Evolutionary conservation across 495 filamentous ascomycete genomes (phyloP), one percentile per base, ranked within the genome.

Genomic region (Rusavskia elegans): DNA sequence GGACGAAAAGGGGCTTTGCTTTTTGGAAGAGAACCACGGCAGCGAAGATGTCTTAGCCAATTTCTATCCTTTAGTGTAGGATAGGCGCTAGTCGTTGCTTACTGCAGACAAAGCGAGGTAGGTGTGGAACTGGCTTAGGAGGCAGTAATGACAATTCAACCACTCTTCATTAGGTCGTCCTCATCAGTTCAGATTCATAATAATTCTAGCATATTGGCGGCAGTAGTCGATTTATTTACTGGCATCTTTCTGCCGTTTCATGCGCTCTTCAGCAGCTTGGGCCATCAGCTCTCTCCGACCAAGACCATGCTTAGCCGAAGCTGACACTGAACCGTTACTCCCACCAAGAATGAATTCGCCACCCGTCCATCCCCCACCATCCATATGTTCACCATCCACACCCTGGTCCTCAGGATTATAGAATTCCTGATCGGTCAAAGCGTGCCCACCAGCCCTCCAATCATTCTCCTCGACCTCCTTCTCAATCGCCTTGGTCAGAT

Each of bases 291-390:
- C 88, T 55, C 84, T 75, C 55, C 81, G 69, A 55, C 71, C 74
- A 58, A 70, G 49, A 50, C 39, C 68, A 66, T 46, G 66, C 52
- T 55, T 17, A 16, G 54, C 36, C 64, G 55, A 68, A 48, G 17
- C 60, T 27, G 61, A 55, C 39, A 56, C 59, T 53, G 55, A 60
- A 52, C 49, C 52, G n/a, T 51, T 52, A 16, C 64, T 61, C 10
- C 66, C 67, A 40, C 90, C 89, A 32, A 95, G 74, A 44, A 87
- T 84, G 68, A 84, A 95, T 68, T 84, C 79, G 2, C 90, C 92
- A 9, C 92, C 92, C 0, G 71, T 79, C 92, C 90, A 95, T 0
- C 86, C 87, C 16, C 82, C 82, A 65, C 85, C 79, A 68, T 94
- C 88, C 57, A 79, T 68, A 42, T 78, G 68, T 45, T 77, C 73